These are phyloP conservation scores for Globisporangium lucens DNA, from an alignment of 352 stramenopile species.

Conservation along the genomic window DNA sequence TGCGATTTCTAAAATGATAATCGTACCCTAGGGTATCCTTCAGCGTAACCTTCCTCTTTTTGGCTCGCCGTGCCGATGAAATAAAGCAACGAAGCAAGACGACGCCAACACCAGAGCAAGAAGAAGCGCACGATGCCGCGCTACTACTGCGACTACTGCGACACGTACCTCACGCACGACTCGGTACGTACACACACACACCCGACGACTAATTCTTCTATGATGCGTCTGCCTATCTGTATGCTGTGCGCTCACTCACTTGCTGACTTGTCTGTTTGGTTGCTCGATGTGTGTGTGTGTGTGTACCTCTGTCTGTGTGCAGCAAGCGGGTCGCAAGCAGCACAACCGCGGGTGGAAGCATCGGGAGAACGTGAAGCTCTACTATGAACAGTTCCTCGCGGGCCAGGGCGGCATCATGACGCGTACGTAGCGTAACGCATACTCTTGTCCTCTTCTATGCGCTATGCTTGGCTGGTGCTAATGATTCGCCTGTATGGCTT, in stretches of 20 bases:
- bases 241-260: neutral
- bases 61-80: neutral
- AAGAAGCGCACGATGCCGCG: constrained; percentile 63
- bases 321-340: constrained; percentile 91
- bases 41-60: neutral
- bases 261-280: neutral
- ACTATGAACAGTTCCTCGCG: constrained; percentile 89
- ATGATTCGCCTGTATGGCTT: neutral
- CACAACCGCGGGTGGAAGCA: constrained; percentile 95
- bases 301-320: constrained; percentile 1
- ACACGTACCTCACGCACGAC: constrained; percentile 94
- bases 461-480: neutral
- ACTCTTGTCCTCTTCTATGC: neutral
- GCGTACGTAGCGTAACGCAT: constrained; percentile 32
- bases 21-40: neutral
- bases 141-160: constrained; percentile 95
- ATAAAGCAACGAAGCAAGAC: neutral
- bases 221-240: neutral
- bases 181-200: constrained; percentile 48
- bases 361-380: constrained; percentile 93
- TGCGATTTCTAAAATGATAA: too few relatives aligned
- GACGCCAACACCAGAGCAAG: neutral
- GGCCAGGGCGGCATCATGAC: constrained; percentile 75
- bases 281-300: constrained; percentile 11
- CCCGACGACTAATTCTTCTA: too few relatives aligned